Evolutionary conservation across 2,329 filamentous ascomycete species (phyloP), one percentile per base, ranked within the genome.

Genomic region (Chaetomium olivaceum): DNA sequence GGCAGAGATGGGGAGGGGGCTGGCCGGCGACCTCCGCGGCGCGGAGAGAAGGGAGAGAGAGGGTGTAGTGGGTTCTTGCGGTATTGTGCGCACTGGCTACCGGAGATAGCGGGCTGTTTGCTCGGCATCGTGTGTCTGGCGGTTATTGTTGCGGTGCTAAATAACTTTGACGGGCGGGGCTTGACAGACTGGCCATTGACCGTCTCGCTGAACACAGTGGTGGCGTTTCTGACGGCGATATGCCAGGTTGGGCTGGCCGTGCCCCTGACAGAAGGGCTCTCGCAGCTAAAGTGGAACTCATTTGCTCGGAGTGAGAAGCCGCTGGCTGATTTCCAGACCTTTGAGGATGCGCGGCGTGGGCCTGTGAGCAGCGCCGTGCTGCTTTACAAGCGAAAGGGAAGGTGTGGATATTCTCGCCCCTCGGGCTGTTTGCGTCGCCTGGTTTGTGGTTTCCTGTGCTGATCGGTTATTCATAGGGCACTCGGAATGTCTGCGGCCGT

Each of bases 221-320:
- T 76, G 3, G 73, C 74, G 0, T 74, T 76, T 39, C 67, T 76
- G 2, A 63, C 64, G 4, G 73, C 74, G 4, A 61, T 75, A n/a
- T 70, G 72, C 48, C 70, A 72, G 36, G 66, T 71, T 3, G 70
- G 68, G 4, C 60, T 76, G 48, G 60, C 72, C 6, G 66, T 72
- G 9, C 70, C 73, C 4, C 61, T 76, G 23, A 62, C 64, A 2
- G 72, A 75, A 63, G 73, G 72, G 11, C 67, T 76, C 33, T 71
- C 71, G 4, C 74, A 76, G 70, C 71, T 74, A 56, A 76, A 74
- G 63, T 76, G 75, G 74, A 75, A 76, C 64, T 75, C 72, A 67
- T 75, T 76, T 60, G 71, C 70, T 9, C 61, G 72, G 1, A 65
- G 65, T 4, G 66, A 71, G 52, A 70, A 68, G 59, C 65, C 67